Evolutionary conservation across 164 flowering plant species (phyloP).

Genomic region (Vitis rotundifolia): DNA sequence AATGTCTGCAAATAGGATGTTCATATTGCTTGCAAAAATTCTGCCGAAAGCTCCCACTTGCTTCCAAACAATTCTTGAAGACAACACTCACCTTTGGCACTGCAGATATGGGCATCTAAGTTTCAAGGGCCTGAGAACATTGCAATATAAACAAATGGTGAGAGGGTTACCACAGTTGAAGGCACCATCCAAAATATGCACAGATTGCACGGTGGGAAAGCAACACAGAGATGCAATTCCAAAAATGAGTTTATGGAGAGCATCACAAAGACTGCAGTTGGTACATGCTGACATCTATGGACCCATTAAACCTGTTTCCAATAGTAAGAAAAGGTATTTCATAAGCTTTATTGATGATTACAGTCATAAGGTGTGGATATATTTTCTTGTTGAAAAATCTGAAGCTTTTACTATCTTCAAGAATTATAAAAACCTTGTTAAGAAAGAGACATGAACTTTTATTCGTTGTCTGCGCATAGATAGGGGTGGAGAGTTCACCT

Average conservation of each 20-base stretch:
- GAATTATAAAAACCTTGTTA: too few relatives aligned
- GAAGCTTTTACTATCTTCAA: too few relatives aligned
- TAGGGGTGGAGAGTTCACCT: not conserved
- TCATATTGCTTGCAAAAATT: too few relatives aligned
- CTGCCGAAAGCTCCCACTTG: too few relatives aligned
- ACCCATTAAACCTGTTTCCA: constrained; percentile 6
- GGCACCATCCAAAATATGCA: not conserved
- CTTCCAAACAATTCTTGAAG: too few relatives aligned
- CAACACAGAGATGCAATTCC: constrained; percentile 8
- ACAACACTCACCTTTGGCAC: too few relatives aligned
- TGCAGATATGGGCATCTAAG: constrained; percentile 13
- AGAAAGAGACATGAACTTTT: not conserved
- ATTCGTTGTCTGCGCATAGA: not conserved
- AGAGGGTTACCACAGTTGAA: not conserved
- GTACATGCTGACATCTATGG: constrained; percentile 18
- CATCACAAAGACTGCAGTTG: constrained; percentile 4
- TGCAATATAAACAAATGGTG: constrained; percentile 11
- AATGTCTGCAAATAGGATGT: too few relatives aligned
- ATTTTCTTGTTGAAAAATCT: not conserved
- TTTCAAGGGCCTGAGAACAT: not conserved
- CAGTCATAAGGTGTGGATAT: not conserved
- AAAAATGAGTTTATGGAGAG: constrained; percentile 2
- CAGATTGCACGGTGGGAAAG: constrained; percentile 4
- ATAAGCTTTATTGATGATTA: constrained; percentile 1
- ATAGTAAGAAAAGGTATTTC: not conserved